Evolutionary conservation across 1,284 basidiomycete genomes (phyloP).

Genomic region (Pterula multifida): DNA sequence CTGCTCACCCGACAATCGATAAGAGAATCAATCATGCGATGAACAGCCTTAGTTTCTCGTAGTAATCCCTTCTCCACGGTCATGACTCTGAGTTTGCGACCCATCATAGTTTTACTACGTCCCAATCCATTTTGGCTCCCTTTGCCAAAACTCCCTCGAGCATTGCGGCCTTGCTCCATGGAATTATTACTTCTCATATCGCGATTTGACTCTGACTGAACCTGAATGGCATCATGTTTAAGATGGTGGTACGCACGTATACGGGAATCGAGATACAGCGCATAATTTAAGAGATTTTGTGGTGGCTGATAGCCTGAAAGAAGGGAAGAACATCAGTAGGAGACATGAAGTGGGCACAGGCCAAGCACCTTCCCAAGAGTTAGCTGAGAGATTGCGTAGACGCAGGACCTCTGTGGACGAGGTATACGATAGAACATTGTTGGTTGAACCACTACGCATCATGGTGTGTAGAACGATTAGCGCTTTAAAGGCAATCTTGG

Average conservation of each 20-base stretch:
- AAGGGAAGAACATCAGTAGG: background rate
- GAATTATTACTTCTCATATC: conserved; percentile 59
- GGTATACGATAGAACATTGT: conserved; percentile 79
- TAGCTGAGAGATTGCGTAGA: conserved; percentile 65
- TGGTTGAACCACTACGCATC: conserved; percentile 88
- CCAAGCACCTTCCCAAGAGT: conserved; percentile 69
- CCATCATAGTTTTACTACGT: conserved; percentile 67
- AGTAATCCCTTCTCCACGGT: conserved; percentile 93
- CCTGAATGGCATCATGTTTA: conserved; percentile 87
- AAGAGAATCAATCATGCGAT: conserved; percentile 79
- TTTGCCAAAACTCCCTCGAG: conserved; percentile 18
- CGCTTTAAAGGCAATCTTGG: conserved; percentile 90
- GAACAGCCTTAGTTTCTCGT: conserved; percentile 85
- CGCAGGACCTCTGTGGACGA: conserved; percentile 70
- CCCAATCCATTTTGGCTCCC: conserved; percentile 11
- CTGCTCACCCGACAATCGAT: conserved; percentile 76
- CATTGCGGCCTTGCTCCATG: conserved; percentile 35
- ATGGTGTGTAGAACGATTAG: conserved; percentile 91
- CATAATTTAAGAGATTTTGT: conserved; percentile 80
- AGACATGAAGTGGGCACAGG: conserved; percentile 3
- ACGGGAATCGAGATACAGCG: conserved; percentile 80
- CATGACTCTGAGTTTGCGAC: conserved; percentile 79
- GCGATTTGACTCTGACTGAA: conserved; percentile 83
- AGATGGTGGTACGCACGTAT: conserved; percentile 86
- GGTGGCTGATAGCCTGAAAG: conserved; percentile 70